These are phyloP conservation scores for Trypanosoma melophagium DNA, from an alignment of 208 protist genomes.

Conservation along the genomic window DNA sequence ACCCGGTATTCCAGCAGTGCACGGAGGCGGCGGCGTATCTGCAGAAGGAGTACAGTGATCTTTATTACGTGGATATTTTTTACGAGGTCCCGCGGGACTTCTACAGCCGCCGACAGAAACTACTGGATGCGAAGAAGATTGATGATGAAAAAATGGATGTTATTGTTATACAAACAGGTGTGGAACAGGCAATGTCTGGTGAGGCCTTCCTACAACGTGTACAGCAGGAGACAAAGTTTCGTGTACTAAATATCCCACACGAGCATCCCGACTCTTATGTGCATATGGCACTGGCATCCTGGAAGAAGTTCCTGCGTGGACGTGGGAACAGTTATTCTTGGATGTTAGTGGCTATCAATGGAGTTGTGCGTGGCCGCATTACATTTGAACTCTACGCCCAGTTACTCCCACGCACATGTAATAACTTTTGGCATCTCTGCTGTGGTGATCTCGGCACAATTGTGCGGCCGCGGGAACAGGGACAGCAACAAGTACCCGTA, in stretches of 20 bases:
- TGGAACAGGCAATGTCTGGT: slow-evolving; percentile 31
- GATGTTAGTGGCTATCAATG: slow-evolving; percentile 63
- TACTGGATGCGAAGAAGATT: slow-evolving; percentile 32
- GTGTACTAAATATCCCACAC: slow-evolving; percentile 28
- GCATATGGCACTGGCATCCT: slow-evolving; percentile 44
- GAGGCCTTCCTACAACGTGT: slow-evolving; percentile 51
- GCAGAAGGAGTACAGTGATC: slow-evolving; percentile 46
- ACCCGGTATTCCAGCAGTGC: slow-evolving; percentile 69
- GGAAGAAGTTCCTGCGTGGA: slow-evolving; percentile 55
- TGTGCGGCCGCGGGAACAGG: slow-evolving; percentile 4
- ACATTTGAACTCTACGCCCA: slow-evolving; percentile 87
- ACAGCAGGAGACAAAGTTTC: slow-evolving; percentile 48
- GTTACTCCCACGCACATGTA: slow-evolving; percentile 83
- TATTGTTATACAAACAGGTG: slow-evolving; percentile 24
- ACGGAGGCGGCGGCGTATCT: slow-evolving; percentile 73
- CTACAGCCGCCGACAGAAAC: slow-evolving; percentile 37
- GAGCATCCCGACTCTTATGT: slow-evolving; percentile 55
- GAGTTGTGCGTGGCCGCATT: slow-evolving; percentile 44
- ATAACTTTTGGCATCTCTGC: slow-evolving; percentile 93
- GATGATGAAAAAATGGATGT: slow-evolving; percentile 32
- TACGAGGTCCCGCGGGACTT: slow-evolving; percentile 71
- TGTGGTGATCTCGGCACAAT: slow-evolving; percentile 53
- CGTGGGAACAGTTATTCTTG: slow-evolving; percentile 80
- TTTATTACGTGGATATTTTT: slow-evolving; percentile 49
- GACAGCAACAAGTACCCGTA: no score